Base-by-base conservation (phyloP, 768 basidiomycete species). In the Mycena vitilis region DNA sequence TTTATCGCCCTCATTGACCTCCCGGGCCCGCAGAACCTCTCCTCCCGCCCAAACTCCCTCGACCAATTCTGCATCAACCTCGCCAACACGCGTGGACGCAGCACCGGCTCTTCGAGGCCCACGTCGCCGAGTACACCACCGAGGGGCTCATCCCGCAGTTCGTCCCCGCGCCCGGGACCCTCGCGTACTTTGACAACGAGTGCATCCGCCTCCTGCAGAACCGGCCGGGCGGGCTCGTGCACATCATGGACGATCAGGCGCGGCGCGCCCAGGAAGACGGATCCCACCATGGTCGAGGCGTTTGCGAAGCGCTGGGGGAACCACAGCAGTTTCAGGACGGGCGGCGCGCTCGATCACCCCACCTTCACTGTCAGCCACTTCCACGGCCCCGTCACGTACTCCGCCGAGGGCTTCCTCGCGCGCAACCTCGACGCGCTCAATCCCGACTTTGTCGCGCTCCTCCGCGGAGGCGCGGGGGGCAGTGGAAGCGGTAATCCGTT, bases 171-270 rank as follows among this genome's bases (percentile, higher is more conserved):
- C 93, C 0, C 1, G 82, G 87, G 37, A 81, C 94, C 0, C 87
- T 91, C 15, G n/a, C 15, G 0, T 96, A 92, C 82, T 95, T 95
- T 77, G 95, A 97, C 81, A 99, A 98, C 78, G 96, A 98, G 76
- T 95, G 94, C 72, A 79, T 99, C 37, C 88, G 95, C 10, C 83
- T 99, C 37, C 81, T 99, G 48, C 92, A 95, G 75, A 91, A 95
- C 75, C 84, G 84, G 62, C 95, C 94, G 2, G 96, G 96, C 12
- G 98, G 98, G 2, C 83, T 99, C 38, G 90, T 98, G 60, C 95
- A 97, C 74, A 98, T 99, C 78, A 95, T 98, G 92, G 96, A 99
- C 75, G 97, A 99, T 75, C 96, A 98, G 78, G 93, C 96, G 1
- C 87, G 92, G 93, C 44, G 86, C 88, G 64, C 91, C 89, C 66